Evolutionary conservation across 2,329 filamentous ascomycete genomes (phyloP).

Genomic region (Beauveria brongniartii): DNA sequence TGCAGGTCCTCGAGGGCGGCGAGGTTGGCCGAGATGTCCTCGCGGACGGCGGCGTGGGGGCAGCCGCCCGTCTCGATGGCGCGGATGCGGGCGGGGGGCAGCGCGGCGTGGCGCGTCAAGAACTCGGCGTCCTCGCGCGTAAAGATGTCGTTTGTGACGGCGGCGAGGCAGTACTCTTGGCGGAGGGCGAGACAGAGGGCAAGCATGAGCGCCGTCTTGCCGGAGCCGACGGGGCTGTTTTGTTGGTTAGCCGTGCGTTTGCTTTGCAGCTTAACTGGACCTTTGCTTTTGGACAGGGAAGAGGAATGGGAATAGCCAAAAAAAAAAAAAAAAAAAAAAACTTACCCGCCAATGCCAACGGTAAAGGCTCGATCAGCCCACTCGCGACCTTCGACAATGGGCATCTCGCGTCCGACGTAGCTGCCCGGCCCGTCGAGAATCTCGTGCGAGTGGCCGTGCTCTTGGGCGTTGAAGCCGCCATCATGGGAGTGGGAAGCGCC

Average conservation of each 20-base stretch:
- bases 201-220: constrained; percentile 96
- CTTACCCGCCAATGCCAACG: constrained; percentile 93
- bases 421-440: constrained; percentile 90
- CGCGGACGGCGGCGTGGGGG: constrained; percentile 91
- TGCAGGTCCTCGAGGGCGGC: constrained; percentile 87
- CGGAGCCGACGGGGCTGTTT: constrained; percentile 81
- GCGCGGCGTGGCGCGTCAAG: constrained; percentile 76
- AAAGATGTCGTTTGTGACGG: constrained; percentile 98
- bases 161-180: constrained; percentile 75
- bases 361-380: constrained; percentile 91
- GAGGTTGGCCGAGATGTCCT: constrained; percentile 92
- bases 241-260: neutral
- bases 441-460: constrained; percentile 94
- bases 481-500: constrained; percentile 51
- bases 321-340: constrained; percentile 1
- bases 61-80: constrained; percentile 98
- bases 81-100: constrained; percentile 74
- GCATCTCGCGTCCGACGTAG: constrained; percentile 85
- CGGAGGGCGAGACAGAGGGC: constrained; percentile 81
- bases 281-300: no score
- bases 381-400: constrained; percentile 77
- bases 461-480: constrained; percentile 45
- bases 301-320: neutral
- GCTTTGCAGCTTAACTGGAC: neutral
- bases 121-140: constrained; percentile 98